Evolutionary conservation across 768 basidiomycete species (phyloP).

Genomic region (Agaricus bisporus): DNA sequence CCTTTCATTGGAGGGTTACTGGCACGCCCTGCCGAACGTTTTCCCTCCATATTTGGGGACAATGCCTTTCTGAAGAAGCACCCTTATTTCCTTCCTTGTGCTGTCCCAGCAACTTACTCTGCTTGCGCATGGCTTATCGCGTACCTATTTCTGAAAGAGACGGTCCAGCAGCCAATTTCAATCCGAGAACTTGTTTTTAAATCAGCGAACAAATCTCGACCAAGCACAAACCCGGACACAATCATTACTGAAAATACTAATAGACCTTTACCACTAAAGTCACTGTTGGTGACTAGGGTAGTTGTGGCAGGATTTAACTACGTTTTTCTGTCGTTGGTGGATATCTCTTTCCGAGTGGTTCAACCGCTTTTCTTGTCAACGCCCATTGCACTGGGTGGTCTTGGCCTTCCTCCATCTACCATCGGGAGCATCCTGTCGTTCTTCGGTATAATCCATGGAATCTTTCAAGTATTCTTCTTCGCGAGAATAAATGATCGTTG

Average conservation of each 20-base stretch:
- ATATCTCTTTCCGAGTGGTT: constrained; percentile 60
- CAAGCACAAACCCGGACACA: constrained; percentile 3
- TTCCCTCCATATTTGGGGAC: constrained; percentile 34
- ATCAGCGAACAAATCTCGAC: constrained; percentile 7
- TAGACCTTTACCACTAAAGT: constrained; percentile 42
- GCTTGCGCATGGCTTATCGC: constrained; percentile 41
- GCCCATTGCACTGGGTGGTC: constrained; percentile 60
- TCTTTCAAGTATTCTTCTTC: constrained; percentile 65
- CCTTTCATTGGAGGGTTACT: constrained; percentile 51
- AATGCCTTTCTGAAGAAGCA: constrained; percentile 36
- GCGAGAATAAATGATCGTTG: constrained; percentile 50
- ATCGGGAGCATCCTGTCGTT: constrained; percentile 63
- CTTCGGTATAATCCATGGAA: constrained; percentile 58
- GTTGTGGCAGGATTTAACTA: constrained; percentile 62
- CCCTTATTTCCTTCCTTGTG: constrained; percentile 59
- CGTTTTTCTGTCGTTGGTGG: constrained; percentile 54
- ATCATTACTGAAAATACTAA: constrained; percentile 9
- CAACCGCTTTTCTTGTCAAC: constrained; percentile 73
- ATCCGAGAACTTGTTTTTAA: constrained; percentile 11
- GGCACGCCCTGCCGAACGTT: constrained; percentile 42
- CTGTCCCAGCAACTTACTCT: constrained; percentile 49
- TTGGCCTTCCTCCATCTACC: constrained; percentile 56
- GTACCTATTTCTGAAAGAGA: constrained; percentile 42
- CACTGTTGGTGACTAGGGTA: constrained; percentile 48
- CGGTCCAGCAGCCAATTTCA: constrained; percentile 15